Evolutionary conservation across 2,329 filamentous ascomycete species (phyloP), one percentile per base, ranked within the genome.

Genomic region (Colletotrichum sp.): DNA sequence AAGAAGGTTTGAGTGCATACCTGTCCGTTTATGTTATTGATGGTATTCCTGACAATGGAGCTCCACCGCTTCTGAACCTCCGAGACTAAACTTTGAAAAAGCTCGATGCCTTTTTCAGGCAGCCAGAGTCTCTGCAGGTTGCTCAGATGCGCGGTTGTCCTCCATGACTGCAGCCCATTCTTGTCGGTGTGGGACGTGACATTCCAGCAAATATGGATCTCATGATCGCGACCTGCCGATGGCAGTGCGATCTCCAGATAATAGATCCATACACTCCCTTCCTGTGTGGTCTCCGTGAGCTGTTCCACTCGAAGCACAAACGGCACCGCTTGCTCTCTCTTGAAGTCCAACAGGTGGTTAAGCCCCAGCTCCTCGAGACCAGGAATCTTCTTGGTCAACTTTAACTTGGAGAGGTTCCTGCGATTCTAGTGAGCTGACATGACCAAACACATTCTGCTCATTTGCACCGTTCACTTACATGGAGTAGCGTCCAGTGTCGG

Each of bases 121-220:
- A 61, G 7, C 58, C 58, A 61, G 58, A 61, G 30, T 5, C 32
- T n/a, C 58, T 34, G 58, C 26, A 61, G 58, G 6, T 61, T 61
- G 28, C 58, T 61, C 18, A 36, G 1, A 2, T 61, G 58, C 0
- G 58, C 58, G 0, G 58, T 61, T 4, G 58, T 61, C 3, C 26
- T 10, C 58, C 58, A 61, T 4, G 58, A 61, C 2, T 61, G 58
- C 26, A 61, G 28, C 26, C 58, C 58, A n/a, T 61, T 28, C 8
- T 61, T 32, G 58, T 61, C 58, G 9, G 58, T 61, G 5, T 61
- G 58, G 9, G 58, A 32, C 7, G 58, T 21, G 12, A 61, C 58
- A 15, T 61, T 61, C 58, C 58, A 61, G 7, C 58, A 61, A 7
- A 61, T 61, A 13, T 48, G 43, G 2, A 21, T 21, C 10, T 21